These are phyloP conservation scores for Yarrowia galli DNA, from an alignment of 1,139 yeast genomes.

Conservation along the genomic window DNA sequence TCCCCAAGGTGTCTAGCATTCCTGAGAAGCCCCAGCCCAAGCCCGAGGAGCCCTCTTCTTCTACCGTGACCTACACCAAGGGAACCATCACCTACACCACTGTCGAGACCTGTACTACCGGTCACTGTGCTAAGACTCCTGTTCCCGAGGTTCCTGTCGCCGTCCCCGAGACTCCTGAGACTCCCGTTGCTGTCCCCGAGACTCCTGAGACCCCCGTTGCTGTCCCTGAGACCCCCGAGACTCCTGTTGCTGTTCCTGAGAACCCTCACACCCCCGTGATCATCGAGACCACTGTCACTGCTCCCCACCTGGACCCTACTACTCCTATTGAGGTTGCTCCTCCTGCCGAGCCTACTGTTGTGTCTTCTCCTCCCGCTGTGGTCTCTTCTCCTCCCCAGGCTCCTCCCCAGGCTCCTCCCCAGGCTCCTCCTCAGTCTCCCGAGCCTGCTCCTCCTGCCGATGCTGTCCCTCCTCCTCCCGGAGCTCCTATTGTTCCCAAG, in stretches of 20 bases:
- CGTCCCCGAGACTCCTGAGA: not conserved
- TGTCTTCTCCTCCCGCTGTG: not conserved
- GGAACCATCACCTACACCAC: not conserved
- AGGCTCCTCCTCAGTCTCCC: not conserved
- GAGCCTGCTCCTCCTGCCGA: not conserved
- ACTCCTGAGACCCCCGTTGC: not conserved
- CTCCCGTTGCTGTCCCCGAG: not conserved
- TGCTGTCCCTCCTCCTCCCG: slow-evolving; percentile 14
- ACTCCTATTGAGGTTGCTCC: not conserved
- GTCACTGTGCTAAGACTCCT: not conserved
- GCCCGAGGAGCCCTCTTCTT: not conserved
- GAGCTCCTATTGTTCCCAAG: not conserved
- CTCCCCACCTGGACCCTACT: not conserved
- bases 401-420: not conserved
- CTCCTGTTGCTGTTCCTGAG: not conserved
- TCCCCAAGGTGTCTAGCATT: not conserved
- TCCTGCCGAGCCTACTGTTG: not conserved
- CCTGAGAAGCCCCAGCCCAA: not conserved
- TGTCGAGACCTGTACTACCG: slow-evolving; percentile 6
- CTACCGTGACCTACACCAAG: not conserved
- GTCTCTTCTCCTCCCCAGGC: slow-evolving; percentile 2
- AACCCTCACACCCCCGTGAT: not conserved
- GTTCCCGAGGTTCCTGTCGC: slow-evolving; percentile 3
- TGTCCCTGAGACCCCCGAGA: no score
- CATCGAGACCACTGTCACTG: not conserved